Base-by-base conservation (phyloP, 805 yeast genomes). In the Candida insectorum region DNA sequence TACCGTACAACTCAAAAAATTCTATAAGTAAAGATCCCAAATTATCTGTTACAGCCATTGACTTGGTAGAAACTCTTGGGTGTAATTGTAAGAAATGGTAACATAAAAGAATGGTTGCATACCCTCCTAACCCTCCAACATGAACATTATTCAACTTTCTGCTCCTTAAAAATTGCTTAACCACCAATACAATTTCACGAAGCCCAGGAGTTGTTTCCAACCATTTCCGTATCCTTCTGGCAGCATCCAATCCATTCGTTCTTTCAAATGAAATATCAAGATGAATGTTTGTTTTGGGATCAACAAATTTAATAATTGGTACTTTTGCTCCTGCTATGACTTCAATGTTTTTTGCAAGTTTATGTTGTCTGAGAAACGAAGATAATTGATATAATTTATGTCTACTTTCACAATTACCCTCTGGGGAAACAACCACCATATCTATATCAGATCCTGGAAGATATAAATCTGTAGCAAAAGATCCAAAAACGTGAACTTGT, bases 371-470 rank as follows among this genome's bases (percentile, higher is more conserved):
- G 41, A 91, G 65, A 47, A 71, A 75, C 4, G 87, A 77, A 2
- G 95, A 79, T 8, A 91, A 64, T 47, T 79, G 80, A 53, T 81
- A 88, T 28, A 91, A 59, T 16, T 75, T 64, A n/a, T 77, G 69
- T 51, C 85, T 74, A 37, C 71, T 74, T 47, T 76, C 87, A 45
- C 75, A 71, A 41, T 69, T 73, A 2, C 81, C 79, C 10, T 64
- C 59, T 12, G 69, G 59, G 15, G 95, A 82, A 3, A 81, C 66
- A 16, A 91, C 75, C 28, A 89, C 97, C 79, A 93, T 81, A 58
- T 91, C 98, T 20, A 91, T 87, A 67, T 91, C 98, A 0, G 96
- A 86, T 2, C 95, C 95, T 0, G 97, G 97, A 12, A 91, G 66
- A 52, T 88, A 91, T 40, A 91, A 63, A 52, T 89, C 96, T 0